Evolutionary conservation across 306 rosid species (phyloP), one percentile per base, ranked within the genome.

Genomic region (Erythrophleum fordii): DNA sequence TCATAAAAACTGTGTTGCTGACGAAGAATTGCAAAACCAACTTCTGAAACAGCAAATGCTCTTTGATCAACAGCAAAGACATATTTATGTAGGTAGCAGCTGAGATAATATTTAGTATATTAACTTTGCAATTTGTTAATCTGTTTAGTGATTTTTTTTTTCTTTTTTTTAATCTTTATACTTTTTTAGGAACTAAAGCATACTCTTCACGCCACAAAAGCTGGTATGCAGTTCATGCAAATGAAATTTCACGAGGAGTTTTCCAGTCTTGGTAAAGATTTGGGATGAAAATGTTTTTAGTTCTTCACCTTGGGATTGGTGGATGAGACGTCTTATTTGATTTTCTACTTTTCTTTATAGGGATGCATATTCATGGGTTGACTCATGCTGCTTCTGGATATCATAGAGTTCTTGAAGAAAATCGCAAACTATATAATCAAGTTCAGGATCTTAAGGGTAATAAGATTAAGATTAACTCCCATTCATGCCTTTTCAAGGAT

Each of bases 401-500:
- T 84, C 97, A 95, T 73, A 91, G 81, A 84, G 99, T 95, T 76
- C 97, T 95, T 9, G 95, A 91, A 80, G 99, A 95, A 87, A 95
- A 95, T 81, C 93, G 97, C 69, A 95, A 86, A 83, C 87, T 95
- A 73, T 95, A 95, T 86, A 95, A 92, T 82, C 95, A 91, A 87
- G 97, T 95, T 53, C 99, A 95, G 78, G 99, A 95, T 84, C 99
- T 95, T 71, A 92, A 92, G 82, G 99, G 99, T 92, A 91, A 87
- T 71, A 71, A 79, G 25, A 76, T 81, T 83, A 76, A n/a, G 52
- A 55, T 26, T 45, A 18, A 61, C 26, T 29, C 69, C 16, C 53
- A 56, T 46, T 25, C 9, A 69, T 60, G 22, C 49, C 39, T 37
- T 68, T 64, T 22, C 26, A 71, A 76, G 34, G 48, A 25, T 23